Evolutionary conservation across 805 yeast genomes (phyloP).

Genomic region (Scheffersomyces ergatensis): DNA sequence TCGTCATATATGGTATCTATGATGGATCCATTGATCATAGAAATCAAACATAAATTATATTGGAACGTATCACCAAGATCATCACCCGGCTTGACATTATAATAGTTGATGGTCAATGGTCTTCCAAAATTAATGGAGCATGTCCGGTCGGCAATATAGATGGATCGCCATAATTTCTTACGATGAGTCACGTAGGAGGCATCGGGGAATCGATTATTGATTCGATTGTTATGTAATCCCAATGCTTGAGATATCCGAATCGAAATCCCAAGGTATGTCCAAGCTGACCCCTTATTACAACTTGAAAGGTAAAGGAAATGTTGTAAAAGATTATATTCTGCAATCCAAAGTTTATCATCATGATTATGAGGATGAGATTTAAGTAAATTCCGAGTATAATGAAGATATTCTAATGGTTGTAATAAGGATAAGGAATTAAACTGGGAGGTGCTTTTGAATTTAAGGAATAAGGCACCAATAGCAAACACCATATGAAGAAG

Average conservation of each 20-base stretch:
- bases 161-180: slow-evolving; percentile 29
- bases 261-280: slow-evolving; percentile 41
- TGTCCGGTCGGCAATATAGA: slow-evolving; percentile 31
- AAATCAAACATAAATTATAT: slow-evolving; percentile 2
- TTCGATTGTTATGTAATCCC: slow-evolving; percentile 35
- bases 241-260: slow-evolving; percentile 39
- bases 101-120: slow-evolving; percentile 23
- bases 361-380: slow-evolving; percentile 21
- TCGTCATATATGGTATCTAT: not conserved
- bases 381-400: slow-evolving; percentile 25
- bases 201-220: slow-evolving; percentile 33
- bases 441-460: slow-evolving; percentile 14
- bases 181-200: slow-evolving; percentile 22
- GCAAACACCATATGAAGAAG: slow-evolving; percentile 37
- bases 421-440: slow-evolving; percentile 1
- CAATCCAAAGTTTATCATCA: slow-evolving; percentile 41
- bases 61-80: slow-evolving; percentile 13
- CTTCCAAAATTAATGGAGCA: slow-evolving; percentile 34
- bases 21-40: not conserved
- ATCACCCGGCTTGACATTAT: slow-evolving; percentile 15
- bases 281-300: slow-evolving; percentile 39
- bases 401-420: slow-evolving; percentile 13
- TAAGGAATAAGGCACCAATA: slow-evolving; percentile 36
- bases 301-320: slow-evolving; percentile 37
- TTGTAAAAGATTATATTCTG: slow-evolving; percentile 35